A percentile compares a stretch with the other conserved stretches of the same genome.
These are phyloP conservation scores for Myochromella boudieri DNA, from an alignment of 768 basidiomycete genomes.

Conservation along the genomic window DNA sequence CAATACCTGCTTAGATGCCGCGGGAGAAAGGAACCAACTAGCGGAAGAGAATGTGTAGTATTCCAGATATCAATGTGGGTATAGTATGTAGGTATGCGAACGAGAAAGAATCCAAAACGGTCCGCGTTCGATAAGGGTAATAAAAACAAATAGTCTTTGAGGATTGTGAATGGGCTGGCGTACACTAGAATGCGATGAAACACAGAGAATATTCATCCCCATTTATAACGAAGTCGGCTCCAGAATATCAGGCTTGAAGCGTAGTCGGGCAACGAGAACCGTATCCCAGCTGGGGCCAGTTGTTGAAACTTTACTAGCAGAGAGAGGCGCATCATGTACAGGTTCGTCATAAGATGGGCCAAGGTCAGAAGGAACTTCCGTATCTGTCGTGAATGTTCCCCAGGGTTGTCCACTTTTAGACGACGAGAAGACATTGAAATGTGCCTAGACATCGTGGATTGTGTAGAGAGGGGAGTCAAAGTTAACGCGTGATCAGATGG, in stretches of 20 bases:
- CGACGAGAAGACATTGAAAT: constrained; percentile 69
- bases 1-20: no score
- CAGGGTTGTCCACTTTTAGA: constrained; percentile 58
- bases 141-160: no score
- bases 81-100: no score
- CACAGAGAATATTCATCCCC: no score
- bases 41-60: no score
- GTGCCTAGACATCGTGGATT: constrained; percentile 37
- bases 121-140: no score
- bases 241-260: constrained; percentile 61
- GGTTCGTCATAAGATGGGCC: constrained; percentile 52
- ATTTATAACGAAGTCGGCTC: constrained; percentile 49
- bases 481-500: not conserved
- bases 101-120: no score
- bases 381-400: constrained; percentile 71
- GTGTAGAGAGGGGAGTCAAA: not conserved
- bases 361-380: constrained; percentile 36
- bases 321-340: constrained; percentile 30
- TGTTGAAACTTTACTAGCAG: constrained; percentile 55
- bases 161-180: no score
- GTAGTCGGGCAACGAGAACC: constrained; percentile 60
- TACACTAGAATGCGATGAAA: no score
- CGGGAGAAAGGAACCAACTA: no score
- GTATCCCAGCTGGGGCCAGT: constrained; percentile 49
- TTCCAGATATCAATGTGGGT: no score